Evolutionary conservation across 495 filamentous ascomycete species (phyloP).

Genomic region (Aspergillus cavernicola): DNA sequence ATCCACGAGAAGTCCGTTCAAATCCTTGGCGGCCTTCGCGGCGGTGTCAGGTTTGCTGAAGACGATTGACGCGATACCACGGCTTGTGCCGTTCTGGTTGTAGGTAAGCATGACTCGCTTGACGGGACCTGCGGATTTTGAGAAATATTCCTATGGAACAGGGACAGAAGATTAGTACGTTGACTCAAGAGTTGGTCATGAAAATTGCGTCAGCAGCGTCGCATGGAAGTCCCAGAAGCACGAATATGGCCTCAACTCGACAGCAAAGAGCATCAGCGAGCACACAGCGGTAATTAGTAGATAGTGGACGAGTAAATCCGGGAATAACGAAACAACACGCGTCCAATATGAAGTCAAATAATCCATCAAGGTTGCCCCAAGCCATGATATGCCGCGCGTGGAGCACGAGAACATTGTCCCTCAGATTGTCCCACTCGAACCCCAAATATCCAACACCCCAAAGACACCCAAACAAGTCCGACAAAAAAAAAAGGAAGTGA

Average conservation of each 20-base stretch:
- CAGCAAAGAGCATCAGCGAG: conserved; percentile 62
- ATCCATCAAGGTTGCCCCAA: neutral
- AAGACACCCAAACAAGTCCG: neutral
- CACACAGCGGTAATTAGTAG: conserved; percentile 60
- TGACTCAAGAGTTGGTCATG: conserved; percentile 21
- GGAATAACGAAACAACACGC: neutral
- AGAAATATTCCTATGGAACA: conserved; percentile 87
- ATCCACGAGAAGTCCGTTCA: conserved; percentile 87
- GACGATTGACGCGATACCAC: conserved; percentile 77
- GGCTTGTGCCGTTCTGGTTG: conserved; percentile 85
- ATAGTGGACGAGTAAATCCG: neutral
- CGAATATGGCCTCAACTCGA: conserved; percentile 24
- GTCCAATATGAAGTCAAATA: neutral
- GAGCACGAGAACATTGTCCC: too few relatives aligned
- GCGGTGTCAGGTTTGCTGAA: conserved; percentile 77
- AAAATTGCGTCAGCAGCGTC: conserved; percentile 19
- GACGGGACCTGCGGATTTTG: conserved; percentile 80
- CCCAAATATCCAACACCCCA: neutral
- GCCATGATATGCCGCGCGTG: neutral
- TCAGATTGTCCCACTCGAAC: neutral
- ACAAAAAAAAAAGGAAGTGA: neutral
- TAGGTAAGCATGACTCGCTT: conserved; percentile 87
- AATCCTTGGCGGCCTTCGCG: conserved; percentile 70
- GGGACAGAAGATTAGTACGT: conserved; percentile 41
- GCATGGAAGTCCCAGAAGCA: conserved; percentile 27